A percentile compares a stretch with the other conserved stretches of the same genome.
Conservation (phyloP, 2,329 filamentous ascomycete species). For the Trichoderma oligosporum region DNA sequence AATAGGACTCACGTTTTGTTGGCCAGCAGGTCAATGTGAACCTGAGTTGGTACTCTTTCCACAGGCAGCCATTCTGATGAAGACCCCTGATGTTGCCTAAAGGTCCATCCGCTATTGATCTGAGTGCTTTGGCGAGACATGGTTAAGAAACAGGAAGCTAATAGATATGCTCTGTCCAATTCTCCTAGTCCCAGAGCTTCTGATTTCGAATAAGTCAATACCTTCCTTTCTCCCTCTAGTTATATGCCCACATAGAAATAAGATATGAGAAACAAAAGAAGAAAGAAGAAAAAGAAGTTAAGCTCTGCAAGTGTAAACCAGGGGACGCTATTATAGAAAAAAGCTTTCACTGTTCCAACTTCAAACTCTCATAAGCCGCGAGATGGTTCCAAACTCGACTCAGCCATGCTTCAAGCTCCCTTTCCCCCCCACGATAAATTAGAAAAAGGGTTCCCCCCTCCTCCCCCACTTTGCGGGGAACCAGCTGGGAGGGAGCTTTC, state of each 20-base stretch:
- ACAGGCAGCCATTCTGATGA: conserved; percentile 35
- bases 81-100: conserved; percentile 26
- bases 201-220: background rate
- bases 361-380: too few relatives aligned
- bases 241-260: background rate
- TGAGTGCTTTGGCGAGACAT: conserved; percentile 14
- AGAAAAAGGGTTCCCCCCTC: background rate
- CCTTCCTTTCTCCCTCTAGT: background rate
- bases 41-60: conserved; percentile 33
- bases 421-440: conserved; percentile 15
- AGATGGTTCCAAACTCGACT: background rate
- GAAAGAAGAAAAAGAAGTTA: background rate
- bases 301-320: background rate
- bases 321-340: background rate
- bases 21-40: conserved; percentile 38
- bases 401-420: background rate
- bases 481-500: conserved; percentile 21
- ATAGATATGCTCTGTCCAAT: background rate
- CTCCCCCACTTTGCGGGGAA: conserved; percentile 24
- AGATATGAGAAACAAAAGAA: background rate
- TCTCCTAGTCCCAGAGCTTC: background rate
- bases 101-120: conserved; percentile 27
- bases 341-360: background rate
- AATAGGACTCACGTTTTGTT: conserved; percentile 33
- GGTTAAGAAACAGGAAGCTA: background rate